Evolutionary conservation across 495 filamentous ascomycete genomes (phyloP).

Genomic region (Oleoguttula mirabilis): DNA sequence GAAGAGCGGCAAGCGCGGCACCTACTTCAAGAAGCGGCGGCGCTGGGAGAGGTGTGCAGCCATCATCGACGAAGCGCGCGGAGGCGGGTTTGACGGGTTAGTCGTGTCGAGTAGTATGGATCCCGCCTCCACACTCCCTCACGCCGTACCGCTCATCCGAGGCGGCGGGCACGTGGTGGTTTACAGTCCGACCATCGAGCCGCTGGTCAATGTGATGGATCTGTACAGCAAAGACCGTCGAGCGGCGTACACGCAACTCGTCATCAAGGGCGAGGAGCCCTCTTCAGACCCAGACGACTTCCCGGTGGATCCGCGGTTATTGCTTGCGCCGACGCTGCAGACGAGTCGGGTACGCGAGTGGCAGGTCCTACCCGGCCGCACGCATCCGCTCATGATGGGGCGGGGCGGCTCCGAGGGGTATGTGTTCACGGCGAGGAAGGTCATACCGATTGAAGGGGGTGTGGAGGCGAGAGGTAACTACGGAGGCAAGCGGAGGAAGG

Average conservation of each 20-base stretch:
- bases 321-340: conserved; percentile 71
- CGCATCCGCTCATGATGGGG: conserved; percentile 85
- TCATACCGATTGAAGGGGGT: conserved; percentile 61
- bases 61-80: conserved; percentile 59
- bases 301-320: conserved; percentile 65
- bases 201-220: conserved; percentile 61
- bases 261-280: conserved; percentile 28
- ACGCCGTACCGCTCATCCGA: conserved; percentile 61
- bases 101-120: conserved; percentile 72
- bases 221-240: conserved; percentile 64
- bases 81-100: conserved; percentile 71
- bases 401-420: conserved; percentile 83
- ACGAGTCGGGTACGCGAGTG: conserved; percentile 60
- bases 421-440: conserved; percentile 71
- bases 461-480: conserved; percentile 72
- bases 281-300: conserved; percentile 58
- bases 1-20: conserved; percentile 66
- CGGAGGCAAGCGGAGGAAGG: conserved; percentile 43
- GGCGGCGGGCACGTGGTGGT: conserved; percentile 78
- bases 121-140: conserved; percentile 57
- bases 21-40: conserved; percentile 73
- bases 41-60: conserved; percentile 57
- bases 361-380: conserved; percentile 86
- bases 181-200: conserved; percentile 67
- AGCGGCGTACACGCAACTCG: conserved; percentile 49